phyloP scores from a whole-genome alignment of 2,329 filamentous ascomycete genomes.

The Volutella citrinella region DNA sequence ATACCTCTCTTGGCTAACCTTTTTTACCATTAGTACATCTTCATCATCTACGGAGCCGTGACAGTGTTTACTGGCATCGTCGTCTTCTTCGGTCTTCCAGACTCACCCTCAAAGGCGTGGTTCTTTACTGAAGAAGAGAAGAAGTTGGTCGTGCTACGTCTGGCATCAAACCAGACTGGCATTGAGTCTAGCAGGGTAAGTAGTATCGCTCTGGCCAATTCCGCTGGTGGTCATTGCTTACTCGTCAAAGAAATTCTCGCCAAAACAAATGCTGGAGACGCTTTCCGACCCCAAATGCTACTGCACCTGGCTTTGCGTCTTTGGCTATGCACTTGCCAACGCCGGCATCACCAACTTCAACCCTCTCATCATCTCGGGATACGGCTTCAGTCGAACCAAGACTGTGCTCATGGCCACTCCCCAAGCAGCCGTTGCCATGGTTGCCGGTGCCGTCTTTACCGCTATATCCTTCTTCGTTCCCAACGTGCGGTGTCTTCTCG shows the following conservation, averaged over 20 bases:
- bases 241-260: constrained; percentile 15
- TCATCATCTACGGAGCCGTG: constrained; percentile 22
- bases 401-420: constrained; percentile 31
- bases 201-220: too few species aligned
- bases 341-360: constrained; percentile 65
- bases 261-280: constrained; percentile 14
- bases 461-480: constrained; percentile 24
- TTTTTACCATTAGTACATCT: constrained; percentile 22
- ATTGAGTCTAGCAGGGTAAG: constrained; percentile 6
- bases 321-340: constrained; percentile 66
- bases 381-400: constrained; percentile 27
- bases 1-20: too few species aligned
- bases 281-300: constrained; percentile 21
- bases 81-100: constrained; percentile 14
- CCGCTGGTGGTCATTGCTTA: background rate
- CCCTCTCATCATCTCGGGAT: constrained; percentile 58
- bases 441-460: constrained; percentile 20
- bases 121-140: constrained; percentile 20
- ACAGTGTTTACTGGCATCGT: constrained; percentile 12
- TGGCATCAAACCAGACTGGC: constrained; percentile 12
- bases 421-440: constrained; percentile 30
- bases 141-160: constrained; percentile 10
- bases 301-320: constrained; percentile 21
- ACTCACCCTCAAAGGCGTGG: constrained; percentile 19
- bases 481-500: constrained; percentile 29